These are phyloP conservation scores for Paraglomus brasilianum DNA, from an alignment of 192 early-diverging fungal species.

Conservation along the genomic window DNA sequence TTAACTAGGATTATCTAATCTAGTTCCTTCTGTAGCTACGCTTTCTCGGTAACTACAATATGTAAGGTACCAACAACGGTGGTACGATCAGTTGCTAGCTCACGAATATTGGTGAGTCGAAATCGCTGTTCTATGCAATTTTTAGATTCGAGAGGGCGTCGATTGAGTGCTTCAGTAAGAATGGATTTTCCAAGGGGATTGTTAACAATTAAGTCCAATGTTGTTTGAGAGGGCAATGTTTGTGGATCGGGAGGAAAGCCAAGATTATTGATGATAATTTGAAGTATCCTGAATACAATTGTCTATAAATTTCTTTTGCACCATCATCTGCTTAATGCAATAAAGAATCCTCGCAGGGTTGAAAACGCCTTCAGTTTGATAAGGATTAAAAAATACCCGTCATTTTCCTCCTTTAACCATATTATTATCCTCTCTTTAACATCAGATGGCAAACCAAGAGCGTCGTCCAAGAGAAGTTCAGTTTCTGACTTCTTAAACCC, in stretches of 20 bases:
- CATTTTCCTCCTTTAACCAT: slow-evolving; percentile 15
- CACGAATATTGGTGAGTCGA: slow-evolving; percentile 3
- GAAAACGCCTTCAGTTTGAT: neutral
- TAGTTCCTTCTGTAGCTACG: too few relatives aligned
- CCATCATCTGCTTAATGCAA: neutral
- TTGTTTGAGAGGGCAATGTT: slow-evolving; percentile 18
- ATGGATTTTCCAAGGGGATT: slow-evolving; percentile 13
- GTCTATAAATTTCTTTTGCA: too few relatives aligned
- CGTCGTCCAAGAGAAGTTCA: slow-evolving; percentile 10
- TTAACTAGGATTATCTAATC: too few relatives aligned
- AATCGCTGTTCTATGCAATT: slow-evolving; percentile 14
- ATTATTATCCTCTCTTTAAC: neutral
- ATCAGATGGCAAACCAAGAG: slow-evolving; percentile 4
- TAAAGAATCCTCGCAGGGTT: neutral
- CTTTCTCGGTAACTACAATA: too few relatives aligned
- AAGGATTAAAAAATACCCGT: too few relatives aligned
- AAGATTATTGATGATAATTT: neutral
- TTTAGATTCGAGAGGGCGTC: neutral
- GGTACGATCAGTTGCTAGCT: slow-evolving; percentile 19
- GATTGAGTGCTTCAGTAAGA: slow-evolving; percentile 8
- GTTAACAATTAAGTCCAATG: slow-evolving; percentile 7
- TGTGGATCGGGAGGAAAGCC: slow-evolving; percentile 4
- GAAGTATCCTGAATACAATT: neutral
- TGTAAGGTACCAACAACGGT: too few relatives aligned
- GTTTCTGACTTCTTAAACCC: slow-evolving; percentile 1